phyloP scores from a whole-genome alignment of 2,329 filamentous ascomycete genomes.

The Botrytis squamosa region DNA sequence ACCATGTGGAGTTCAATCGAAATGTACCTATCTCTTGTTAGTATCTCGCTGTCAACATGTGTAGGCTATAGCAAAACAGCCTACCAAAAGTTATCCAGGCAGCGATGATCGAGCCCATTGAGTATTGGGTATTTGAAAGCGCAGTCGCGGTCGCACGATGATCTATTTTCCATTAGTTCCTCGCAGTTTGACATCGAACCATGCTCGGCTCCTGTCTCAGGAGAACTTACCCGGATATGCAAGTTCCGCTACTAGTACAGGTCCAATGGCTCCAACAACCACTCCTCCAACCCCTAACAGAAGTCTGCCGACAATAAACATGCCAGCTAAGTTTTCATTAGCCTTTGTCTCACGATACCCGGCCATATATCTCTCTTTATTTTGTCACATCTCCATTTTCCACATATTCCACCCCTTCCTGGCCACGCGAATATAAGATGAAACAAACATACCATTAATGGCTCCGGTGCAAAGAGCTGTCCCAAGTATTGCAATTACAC shows the following conservation, averaged over 20 bases:
- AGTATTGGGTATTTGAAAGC: conserved; percentile 40
- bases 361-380: background rate
- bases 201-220: too few species aligned
- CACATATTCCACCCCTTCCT: background rate
- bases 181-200: background rate
- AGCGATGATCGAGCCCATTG: conserved; percentile 41
- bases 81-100: conserved; percentile 43
- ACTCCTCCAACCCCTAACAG: conserved; percentile 22
- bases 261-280: conserved; percentile 25
- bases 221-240: conserved; percentile 18
- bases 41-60: background rate
- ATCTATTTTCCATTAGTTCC: background rate
- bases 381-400: background rate
- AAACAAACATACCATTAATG: conserved; percentile 7
- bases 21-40: conserved; percentile 15
- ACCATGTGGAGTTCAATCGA: conserved; percentile 24
- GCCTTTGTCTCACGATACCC: background rate
- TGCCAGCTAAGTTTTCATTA: conserved; percentile 2
- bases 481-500: conserved; percentile 17
- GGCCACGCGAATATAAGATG: background rate
- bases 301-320: conserved; percentile 20
- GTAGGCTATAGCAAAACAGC: background rate
- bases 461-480: conserved; percentile 19
- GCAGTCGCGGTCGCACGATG: conserved; percentile 41
- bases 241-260: conserved; percentile 23